phyloP scores from a whole-genome alignment of 345 rosid species.

The Turritis glabra region DNA sequence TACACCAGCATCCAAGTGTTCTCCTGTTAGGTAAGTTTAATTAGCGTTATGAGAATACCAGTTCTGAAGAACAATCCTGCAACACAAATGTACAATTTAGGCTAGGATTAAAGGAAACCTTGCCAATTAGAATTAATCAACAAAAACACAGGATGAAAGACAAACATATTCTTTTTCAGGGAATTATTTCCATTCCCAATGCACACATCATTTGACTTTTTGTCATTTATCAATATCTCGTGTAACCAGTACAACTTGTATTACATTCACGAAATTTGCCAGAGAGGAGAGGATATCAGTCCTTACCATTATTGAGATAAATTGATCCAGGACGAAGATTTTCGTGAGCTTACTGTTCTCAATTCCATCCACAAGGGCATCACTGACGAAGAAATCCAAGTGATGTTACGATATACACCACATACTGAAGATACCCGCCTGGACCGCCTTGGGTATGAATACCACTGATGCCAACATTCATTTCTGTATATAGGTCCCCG shows the following conservation, averaged over 20 bases:
- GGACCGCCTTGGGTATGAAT: conserved; percentile 98
- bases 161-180: neutral
- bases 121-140: neutral
- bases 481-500: conserved; percentile 80
- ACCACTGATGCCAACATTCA: conserved; percentile 91
- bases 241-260: conserved; percentile 4
- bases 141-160: neutral
- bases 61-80: neutral
- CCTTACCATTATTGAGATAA: conserved; percentile 69
- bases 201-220: neutral
- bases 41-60: neutral
- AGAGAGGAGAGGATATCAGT: conserved; percentile 5
- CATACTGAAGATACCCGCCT: conserved; percentile 95
- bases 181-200: neutral
- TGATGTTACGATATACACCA: conserved; percentile 82
- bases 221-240: neutral
- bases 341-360: conserved; percentile 91
- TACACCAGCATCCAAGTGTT: conserved; percentile 83
- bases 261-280: conserved; percentile 1
- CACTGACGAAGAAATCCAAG: conserved; percentile 95
- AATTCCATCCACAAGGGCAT: conserved; percentile 90
- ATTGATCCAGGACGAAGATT: conserved; percentile 87
- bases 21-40: conserved; percentile 56
- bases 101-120: neutral
- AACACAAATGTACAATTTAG: neutral